These are phyloP conservation scores for Heritiera fomes DNA, from an alignment of 345 rosid species.

Conservation along the genomic window DNA sequence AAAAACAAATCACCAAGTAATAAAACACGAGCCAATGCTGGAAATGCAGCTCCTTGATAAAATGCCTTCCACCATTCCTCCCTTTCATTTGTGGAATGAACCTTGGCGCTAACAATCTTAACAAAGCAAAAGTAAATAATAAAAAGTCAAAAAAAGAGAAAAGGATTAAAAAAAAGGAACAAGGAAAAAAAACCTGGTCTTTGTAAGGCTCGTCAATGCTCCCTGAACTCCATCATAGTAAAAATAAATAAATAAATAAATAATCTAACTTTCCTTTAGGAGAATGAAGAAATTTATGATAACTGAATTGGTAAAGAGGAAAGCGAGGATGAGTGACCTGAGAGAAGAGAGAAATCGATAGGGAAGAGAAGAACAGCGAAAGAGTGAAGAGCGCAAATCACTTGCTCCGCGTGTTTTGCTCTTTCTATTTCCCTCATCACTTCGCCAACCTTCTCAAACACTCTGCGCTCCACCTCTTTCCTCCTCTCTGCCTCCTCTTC, in stretches of 20 bases:
- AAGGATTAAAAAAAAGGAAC: background rate
- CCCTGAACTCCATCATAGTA: constrained; percentile 38
- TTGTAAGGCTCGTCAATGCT: constrained; percentile 48
- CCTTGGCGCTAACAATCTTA: constrained; percentile 44
- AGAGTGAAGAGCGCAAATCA: constrained; percentile 74
- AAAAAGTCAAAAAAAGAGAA: background rate
- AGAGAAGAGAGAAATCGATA: constrained; percentile 51
- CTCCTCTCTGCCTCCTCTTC: background rate
- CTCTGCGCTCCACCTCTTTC: constrained; percentile 26
- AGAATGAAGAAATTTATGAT: background rate
- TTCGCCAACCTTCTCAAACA: constrained; percentile 60
- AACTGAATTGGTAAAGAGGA: background rate
- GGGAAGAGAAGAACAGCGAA: constrained; percentile 76
- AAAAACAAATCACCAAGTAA: constrained; percentile 52
- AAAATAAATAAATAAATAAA: background rate
- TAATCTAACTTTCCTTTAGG: no score
- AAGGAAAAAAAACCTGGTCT: constrained; percentile 47
- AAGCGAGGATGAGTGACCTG: constrained; percentile 41
- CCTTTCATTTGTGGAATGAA: constrained; percentile 54
- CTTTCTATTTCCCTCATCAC: constrained; percentile 47
- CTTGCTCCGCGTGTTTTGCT: constrained; percentile 76
- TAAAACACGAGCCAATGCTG: constrained; percentile 63
- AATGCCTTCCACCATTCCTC: constrained; percentile 52
- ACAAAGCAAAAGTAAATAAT: constrained; percentile 17
- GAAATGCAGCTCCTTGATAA: constrained; percentile 76